Percentiles rank a stretch among this genome's conserved stretches.
phyloP scores from a whole-genome alignment of 2,329 filamentous ascomycete genomes.

The Fusarium lyarnte region DNA sequence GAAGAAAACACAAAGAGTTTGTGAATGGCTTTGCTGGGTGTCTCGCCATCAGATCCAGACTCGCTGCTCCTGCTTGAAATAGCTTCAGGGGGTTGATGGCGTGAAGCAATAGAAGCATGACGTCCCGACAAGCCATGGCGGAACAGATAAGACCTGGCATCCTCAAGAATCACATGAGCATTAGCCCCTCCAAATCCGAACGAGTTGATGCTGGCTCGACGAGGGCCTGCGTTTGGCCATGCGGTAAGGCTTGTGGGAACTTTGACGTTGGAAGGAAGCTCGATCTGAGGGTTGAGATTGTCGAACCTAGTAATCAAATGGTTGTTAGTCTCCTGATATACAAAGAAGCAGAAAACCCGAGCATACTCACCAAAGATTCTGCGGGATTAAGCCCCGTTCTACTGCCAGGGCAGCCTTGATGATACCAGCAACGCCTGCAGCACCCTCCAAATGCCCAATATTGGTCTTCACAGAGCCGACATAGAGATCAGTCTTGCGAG shows the following conservation, averaged over 20 bases:
- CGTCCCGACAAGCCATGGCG: not conserved
- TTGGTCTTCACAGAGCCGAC: not conserved
- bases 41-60: not conserved
- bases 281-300: not conserved
- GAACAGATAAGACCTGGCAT: not conserved
- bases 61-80: not conserved
- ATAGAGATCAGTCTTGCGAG: not conserved
- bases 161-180: not conserved
- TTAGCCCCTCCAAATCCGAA: not conserved
- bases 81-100: not conserved
- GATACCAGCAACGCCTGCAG: not conserved
- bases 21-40: no score
- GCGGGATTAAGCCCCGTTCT: not conserved
- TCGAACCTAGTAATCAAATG: not conserved
- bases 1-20: not conserved
- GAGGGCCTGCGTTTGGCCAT: not conserved
- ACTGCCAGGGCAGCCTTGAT: not conserved
- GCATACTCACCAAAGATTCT: not conserved
- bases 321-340: not conserved
- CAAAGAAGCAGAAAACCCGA: not conserved
- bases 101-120: not conserved
- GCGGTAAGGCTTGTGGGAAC: not conserved
- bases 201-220: not conserved
- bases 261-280: not conserved
- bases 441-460: not conserved